phyloP scores from a whole-genome alignment of 2,329 filamentous ascomycete species.

The Periconia macrospinosa region DNA sequence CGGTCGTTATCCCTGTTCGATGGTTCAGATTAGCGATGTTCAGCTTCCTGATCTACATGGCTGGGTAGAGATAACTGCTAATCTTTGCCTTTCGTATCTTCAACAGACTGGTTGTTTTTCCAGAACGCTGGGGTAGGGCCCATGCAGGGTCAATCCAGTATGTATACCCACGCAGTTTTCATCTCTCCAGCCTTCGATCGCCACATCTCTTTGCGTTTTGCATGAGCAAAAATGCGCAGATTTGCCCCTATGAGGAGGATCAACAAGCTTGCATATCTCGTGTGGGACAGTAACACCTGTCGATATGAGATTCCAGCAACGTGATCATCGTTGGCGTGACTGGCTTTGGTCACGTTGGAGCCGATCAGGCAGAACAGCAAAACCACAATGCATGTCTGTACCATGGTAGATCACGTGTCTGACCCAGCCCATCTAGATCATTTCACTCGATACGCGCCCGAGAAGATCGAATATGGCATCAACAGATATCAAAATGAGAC shows the following conservation, averaged over 20 bases:
- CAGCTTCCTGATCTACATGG: neutral
- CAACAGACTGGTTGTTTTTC: conserved; percentile 61
- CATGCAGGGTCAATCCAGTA: conserved; percentile 74
- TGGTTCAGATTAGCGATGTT: neutral
- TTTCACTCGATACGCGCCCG: conserved; percentile 79
- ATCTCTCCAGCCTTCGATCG: neutral
- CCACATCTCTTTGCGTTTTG: neutral
- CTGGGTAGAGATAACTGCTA: neutral
- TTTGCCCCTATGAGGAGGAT: neutral
- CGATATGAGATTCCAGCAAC: neutral
- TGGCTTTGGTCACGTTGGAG: neutral
- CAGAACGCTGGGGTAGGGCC: conserved; percentile 80
- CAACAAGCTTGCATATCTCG: neutral
- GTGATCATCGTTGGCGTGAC: neutral
- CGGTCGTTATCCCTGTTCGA: neutral
- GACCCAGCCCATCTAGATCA: conserved; percentile 58
- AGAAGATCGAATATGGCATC: conserved; percentile 80
- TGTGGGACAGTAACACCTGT: neutral
- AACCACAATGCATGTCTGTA: neutral
- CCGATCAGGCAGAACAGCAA: neutral
- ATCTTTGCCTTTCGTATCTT: neutral
- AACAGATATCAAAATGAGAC: conserved; percentile 83
- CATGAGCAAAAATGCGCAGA: neutral
- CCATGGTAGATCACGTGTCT: neutral
- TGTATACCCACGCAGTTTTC: conserved; percentile 9